These are phyloP conservation scores for Geotrichum klebahnii DNA, from an alignment of 1,139 yeast species.

Conservation along the genomic window DNA sequence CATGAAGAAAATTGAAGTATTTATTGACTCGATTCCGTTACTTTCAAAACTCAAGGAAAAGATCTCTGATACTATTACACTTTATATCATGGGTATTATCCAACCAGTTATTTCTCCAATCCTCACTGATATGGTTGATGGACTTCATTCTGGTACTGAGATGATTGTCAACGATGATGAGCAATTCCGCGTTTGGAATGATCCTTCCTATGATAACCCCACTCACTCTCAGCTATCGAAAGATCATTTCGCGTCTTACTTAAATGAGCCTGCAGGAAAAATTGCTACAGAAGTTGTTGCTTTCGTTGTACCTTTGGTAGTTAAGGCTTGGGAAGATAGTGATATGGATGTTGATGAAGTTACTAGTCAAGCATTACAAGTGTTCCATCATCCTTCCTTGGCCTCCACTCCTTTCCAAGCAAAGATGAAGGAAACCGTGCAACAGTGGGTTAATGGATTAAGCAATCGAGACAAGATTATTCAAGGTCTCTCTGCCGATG, in stretches of 20 bases:
- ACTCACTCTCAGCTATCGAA: constrained; percentile 32
- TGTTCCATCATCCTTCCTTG: constrained; percentile 31
- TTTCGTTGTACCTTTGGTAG: constrained; percentile 51
- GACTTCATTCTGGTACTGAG: constrained; percentile 27
- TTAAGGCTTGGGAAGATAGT: constrained; percentile 29
- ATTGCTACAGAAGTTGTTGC: constrained; percentile 50
- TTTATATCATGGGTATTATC: constrained; percentile 29
- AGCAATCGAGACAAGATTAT: constrained; percentile 21
- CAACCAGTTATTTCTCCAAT: constrained; percentile 31
- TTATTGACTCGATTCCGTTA: constrained; percentile 28
- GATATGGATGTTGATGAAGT: constrained; percentile 22
- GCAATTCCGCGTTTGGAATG: constrained; percentile 31
- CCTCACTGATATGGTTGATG: constrained; percentile 25
- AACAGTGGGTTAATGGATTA: constrained; percentile 26
- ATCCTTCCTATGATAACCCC: constrained; percentile 28
- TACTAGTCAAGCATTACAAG: constrained; percentile 25
- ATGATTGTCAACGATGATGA: constrained; percentile 29
- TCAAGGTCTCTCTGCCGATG: constrained; percentile 26
- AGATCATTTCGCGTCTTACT: constrained; percentile 31
- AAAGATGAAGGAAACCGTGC: constrained; percentile 26
- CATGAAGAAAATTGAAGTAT: constrained; percentile 26
- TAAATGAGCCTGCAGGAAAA: constrained; percentile 45
- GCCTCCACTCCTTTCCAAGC: constrained; percentile 26
- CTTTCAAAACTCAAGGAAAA: constrained; percentile 27
- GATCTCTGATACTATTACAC: constrained; percentile 28